Percentiles rank a stretch among this genome's conserved stretches.
These are phyloP conservation scores for Tetrahymena borealis DNA, from an alignment of 73 alveolate species.

Conservation along the genomic window DNA sequence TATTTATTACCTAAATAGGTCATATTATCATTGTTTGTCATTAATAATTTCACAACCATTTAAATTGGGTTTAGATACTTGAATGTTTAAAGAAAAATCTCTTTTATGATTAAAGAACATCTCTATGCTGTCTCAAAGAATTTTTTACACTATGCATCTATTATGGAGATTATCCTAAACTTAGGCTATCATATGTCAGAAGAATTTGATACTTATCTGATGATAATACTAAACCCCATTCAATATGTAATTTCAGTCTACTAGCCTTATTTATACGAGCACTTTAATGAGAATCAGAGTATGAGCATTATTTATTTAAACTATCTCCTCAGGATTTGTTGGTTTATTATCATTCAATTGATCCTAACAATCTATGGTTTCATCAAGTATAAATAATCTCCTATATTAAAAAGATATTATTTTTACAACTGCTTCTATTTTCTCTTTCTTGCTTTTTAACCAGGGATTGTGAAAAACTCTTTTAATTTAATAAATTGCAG, in stretches of 20 bases:
- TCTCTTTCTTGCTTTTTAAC: background rate
- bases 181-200: background rate
- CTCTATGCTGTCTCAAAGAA: background rate
- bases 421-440: background rate
- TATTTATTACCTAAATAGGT: background rate
- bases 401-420: too few species aligned
- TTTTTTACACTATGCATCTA: background rate
- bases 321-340: background rate
- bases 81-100: background rate
- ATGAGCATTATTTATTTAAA: background rate
- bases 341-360: too few species aligned
- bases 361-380: background rate
- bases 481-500: background rate
- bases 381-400: background rate
- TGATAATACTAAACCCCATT: background rate
- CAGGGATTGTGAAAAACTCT: background rate
- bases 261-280: background rate
- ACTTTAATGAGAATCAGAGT: background rate
- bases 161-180: background rate
- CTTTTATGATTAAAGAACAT: background rate
- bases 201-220: background rate
- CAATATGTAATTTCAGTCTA: too few species aligned
- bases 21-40: background rate
- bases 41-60: too few species aligned
- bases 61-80: background rate